These are phyloP conservation scores for Musa itinerans DNA, from an alignment of 176 grass and related monocot species.

Conservation along the genomic window DNA sequence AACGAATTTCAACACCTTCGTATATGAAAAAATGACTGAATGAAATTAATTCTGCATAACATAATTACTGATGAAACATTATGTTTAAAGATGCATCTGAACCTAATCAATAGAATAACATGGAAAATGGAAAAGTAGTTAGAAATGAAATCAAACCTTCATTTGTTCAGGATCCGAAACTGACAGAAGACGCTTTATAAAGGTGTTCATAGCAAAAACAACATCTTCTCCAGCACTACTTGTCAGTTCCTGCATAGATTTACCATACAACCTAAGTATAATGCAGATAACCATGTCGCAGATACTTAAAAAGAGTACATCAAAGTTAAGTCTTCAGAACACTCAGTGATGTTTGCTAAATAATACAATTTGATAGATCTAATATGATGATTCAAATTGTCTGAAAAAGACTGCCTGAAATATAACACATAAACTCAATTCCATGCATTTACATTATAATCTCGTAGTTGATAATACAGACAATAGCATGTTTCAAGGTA, in stretches of 20 bases:
- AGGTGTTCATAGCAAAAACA: conserved; percentile 92
- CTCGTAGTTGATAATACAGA: neutral
- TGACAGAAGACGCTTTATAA: conserved; percentile 81
- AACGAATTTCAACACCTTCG: too few relatives aligned
- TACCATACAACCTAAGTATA: neutral
- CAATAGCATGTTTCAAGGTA: neutral
- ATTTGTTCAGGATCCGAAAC: conserved; percentile 82
- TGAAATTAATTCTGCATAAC: too few relatives aligned
- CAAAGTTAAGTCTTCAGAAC: neutral
- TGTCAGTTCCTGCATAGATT: conserved; percentile 56
- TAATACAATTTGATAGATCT: neutral
- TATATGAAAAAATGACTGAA: too few relatives aligned
- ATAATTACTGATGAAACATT: neutral
- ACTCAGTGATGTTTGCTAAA: neutral
- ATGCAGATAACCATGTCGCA: neutral
- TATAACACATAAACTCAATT: neutral
- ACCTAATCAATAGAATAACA: neutral
- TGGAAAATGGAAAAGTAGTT: neutral
- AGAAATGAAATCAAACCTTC: conserved; percentile 42
- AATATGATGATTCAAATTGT: neutral
- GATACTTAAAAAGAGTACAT: neutral
- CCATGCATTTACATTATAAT: neutral
- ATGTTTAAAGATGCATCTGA: neutral
- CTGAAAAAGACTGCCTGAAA: neutral
- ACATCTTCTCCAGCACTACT: conserved; percentile 88